A percentile compares a stretch with the other conserved stretches of the same genome.
Conservation (phyloP, 805 yeast species). For the Lachancea fermentati region DNA sequence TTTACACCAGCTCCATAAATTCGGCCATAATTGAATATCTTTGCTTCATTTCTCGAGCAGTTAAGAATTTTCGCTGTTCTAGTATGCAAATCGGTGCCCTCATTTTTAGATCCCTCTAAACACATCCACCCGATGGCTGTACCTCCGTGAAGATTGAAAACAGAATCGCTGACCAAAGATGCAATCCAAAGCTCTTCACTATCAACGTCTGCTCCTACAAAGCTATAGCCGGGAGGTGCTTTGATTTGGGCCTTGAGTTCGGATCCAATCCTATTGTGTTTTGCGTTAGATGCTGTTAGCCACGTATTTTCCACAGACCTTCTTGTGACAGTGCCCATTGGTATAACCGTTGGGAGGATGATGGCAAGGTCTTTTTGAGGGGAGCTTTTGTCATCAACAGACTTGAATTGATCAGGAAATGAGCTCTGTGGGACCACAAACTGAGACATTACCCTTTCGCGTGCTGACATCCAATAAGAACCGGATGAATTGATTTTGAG, state of each 20-base stretch:
- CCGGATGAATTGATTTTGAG: constrained; percentile 71
- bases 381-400: constrained; percentile 10
- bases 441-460: constrained; percentile 79
- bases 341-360: constrained; percentile 74
- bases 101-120: constrained; percentile 85
- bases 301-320: constrained; percentile 96
- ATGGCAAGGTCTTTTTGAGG: constrained; percentile 46
- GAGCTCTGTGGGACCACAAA: constrained; percentile 63
- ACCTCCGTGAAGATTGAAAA: constrained; percentile 86
- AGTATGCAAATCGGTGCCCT: constrained; percentile 92
- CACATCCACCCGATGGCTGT: constrained; percentile 99
- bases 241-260: constrained; percentile 81
- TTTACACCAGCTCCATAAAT: constrained; percentile 96
- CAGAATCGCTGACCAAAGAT: constrained; percentile 86
- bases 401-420: constrained; percentile 22
- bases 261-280: constrained; percentile 78
- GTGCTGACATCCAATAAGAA: constrained; percentile 88
- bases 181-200: constrained; percentile 99
- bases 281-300: constrained; percentile 96
- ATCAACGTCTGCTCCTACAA: constrained; percentile 98
- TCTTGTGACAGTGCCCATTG: constrained; percentile 97
- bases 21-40: constrained; percentile 92
- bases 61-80: constrained; percentile 88
- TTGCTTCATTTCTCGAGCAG: constrained; percentile 86
- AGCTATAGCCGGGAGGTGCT: constrained; percentile 85